A percentile compares a stretch with the other conserved stretches of the same genome.
These are phyloP conservation scores for Zygosaccharomyces gambellarensis DNA, from an alignment of 805 yeast species.

Conservation along the genomic window DNA sequence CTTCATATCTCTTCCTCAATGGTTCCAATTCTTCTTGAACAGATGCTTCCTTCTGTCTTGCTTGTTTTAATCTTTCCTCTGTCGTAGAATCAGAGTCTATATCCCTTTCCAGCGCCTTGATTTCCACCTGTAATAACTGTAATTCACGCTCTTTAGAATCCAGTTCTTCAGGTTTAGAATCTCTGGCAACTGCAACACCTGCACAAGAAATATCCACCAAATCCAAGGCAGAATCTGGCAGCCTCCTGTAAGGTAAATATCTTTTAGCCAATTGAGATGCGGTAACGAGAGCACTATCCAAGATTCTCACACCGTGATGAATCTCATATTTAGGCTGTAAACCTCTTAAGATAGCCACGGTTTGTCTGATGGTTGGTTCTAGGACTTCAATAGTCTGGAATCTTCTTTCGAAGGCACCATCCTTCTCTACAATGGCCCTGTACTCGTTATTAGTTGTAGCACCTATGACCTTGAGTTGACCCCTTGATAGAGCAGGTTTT, in stretches of 20 bases:
- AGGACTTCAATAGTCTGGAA: slow-evolving; percentile 95
- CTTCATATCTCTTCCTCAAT: slow-evolving; percentile 73
- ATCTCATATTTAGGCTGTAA: slow-evolving; percentile 91
- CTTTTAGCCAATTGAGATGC: slow-evolving; percentile 95
- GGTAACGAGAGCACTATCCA: slow-evolving; percentile 88
- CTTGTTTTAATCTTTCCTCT: slow-evolving; percentile 76
- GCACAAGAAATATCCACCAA: slow-evolving; percentile 95
- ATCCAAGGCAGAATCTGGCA: slow-evolving; percentile 97
- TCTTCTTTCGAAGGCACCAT: slow-evolving; percentile 98
- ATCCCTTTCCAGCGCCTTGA: slow-evolving; percentile 94
- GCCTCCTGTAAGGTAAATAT: slow-evolving; percentile 87
- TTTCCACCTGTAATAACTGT: slow-evolving; percentile 89
- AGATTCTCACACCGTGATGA: slow-evolving; percentile 94
- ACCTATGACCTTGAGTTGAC: slow-evolving; percentile 94
- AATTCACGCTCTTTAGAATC: slow-evolving; percentile 91
- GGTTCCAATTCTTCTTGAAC: slow-evolving; percentile 83
- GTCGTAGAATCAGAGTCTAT: slow-evolving; percentile 78
- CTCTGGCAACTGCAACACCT: slow-evolving; percentile 95
- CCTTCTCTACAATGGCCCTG: slow-evolving; percentile 87
- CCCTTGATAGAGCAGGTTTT: slow-evolving; percentile 97
- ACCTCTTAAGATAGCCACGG: slow-evolving; percentile 95
- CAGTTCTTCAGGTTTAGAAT: slow-evolving; percentile 94
- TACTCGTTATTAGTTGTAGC: slow-evolving; percentile 96
- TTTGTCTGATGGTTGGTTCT: slow-evolving; percentile 87
- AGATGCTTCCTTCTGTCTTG: slow-evolving; percentile 73